Evolutionary conservation across 352 stramenopile species (phyloP).

Genomic region (Pythium phragmiticola): DNA sequence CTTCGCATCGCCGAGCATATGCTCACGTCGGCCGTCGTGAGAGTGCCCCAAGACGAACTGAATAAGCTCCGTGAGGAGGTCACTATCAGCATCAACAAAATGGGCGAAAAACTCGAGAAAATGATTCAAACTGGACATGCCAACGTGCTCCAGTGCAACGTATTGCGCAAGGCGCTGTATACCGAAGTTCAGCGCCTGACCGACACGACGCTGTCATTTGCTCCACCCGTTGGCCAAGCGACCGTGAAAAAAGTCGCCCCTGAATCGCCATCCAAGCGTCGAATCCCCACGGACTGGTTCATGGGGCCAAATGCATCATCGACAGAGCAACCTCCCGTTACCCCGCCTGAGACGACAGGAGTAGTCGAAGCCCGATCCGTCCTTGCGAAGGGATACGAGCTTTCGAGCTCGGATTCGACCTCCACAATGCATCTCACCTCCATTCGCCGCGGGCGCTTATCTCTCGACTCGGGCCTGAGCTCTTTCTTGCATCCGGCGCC

Average conservation of each 20-base stretch:
- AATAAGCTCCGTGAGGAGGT: slow-evolving; percentile 44
- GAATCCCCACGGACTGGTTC: slow-evolving; percentile 81
- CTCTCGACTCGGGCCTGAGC: slow-evolving; percentile 6
- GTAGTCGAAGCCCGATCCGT: slow-evolving; percentile 3
- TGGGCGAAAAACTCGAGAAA: slow-evolving; percentile 33
- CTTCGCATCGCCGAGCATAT: slow-evolving; percentile 55
- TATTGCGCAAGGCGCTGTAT: slow-evolving; percentile 59
- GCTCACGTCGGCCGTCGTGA: slow-evolving; percentile 50
- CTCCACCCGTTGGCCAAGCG: slow-evolving; percentile 57
- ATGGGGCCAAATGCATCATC: slow-evolving; percentile 39
- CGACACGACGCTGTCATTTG: slow-evolving; percentile 56
- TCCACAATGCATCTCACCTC: slow-evolving; percentile 12
- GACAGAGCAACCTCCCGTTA: slow-evolving; percentile 17
- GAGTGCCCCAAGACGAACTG: slow-evolving; percentile 60
- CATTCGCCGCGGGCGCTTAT: neutral
- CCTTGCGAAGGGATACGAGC: slow-evolving; percentile 9
- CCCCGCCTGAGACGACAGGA: slow-evolving; percentile 4
- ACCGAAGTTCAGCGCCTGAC: slow-evolving; percentile 53
- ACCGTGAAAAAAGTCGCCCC: slow-evolving; percentile 75
- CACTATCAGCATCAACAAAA: slow-evolving; percentile 34
- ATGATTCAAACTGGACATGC: slow-evolving; percentile 33
- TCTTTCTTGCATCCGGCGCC: slow-evolving; percentile 19
- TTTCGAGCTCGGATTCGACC: slow-evolving; percentile 17
- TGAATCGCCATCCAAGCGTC: slow-evolving; percentile 61
- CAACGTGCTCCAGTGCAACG: slow-evolving; percentile 70